Conservation (phyloP, 306 rosid species). For the Hippophae rhamnoides region DNA sequence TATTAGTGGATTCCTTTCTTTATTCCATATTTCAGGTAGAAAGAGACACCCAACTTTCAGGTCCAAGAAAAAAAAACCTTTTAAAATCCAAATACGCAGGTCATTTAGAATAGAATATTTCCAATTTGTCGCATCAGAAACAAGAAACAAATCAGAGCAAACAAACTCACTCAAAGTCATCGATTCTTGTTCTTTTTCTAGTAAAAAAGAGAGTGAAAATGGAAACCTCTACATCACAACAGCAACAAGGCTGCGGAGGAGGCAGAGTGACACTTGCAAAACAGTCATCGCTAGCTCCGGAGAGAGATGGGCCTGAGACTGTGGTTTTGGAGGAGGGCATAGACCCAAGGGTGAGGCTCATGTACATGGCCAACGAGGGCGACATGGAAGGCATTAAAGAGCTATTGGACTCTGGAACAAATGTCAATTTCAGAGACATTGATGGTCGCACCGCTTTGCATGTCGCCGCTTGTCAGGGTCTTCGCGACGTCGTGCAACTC, state of each 20-base stretch:
- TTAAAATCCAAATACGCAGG: no score
- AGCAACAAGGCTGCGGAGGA: constrained; percentile 17
- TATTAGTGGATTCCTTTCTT: no score
- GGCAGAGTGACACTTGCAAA: constrained; percentile 51
- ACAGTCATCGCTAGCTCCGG: constrained; percentile 84
- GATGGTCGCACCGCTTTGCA: constrained; percentile 88
- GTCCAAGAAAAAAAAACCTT: no score
- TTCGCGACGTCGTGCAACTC: constrained; percentile 50
- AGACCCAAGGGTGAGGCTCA: constrained; percentile 57
- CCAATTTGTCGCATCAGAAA: no score
- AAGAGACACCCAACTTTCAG: no score
- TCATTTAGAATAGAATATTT: no score
- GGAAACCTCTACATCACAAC: neutral
- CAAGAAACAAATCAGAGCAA: no score
- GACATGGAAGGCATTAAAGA: constrained; percentile 67
- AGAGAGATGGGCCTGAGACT: constrained; percentile 10
- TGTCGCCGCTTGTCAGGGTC: constrained; percentile 73
- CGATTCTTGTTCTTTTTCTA: no score
- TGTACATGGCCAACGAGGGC: constrained; percentile 74
- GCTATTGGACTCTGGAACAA: constrained; percentile 47
- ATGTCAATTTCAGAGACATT: constrained; percentile 61
- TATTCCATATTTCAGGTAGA: no score
- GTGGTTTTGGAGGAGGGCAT: constrained; percentile 17
- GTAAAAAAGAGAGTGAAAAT: neutral
- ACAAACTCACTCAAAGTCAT: no score